Evolutionary conservation across 768 basidiomycete species (phyloP).

Genomic region (Auricularia auricula-judae): DNA sequence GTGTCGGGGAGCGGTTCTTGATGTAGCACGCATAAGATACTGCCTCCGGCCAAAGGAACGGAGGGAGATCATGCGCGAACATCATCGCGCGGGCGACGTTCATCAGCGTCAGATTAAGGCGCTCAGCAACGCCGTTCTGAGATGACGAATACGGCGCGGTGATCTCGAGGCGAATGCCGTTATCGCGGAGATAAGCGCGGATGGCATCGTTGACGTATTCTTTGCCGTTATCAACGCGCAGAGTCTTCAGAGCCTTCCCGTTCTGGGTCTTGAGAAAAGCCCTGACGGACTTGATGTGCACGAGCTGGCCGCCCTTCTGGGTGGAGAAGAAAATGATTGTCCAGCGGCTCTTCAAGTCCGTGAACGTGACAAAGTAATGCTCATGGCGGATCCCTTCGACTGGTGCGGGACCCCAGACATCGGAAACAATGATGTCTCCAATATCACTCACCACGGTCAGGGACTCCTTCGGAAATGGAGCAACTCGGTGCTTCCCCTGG

Average conservation of each 20-base stretch:
- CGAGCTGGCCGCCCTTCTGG: conserved; percentile 3
- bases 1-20: neutral
- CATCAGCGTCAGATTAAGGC: neutral
- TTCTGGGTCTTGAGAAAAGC: conserved; percentile 5
- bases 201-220: conserved; percentile 13
- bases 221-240: conserved; percentile 14
- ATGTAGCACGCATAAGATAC: neutral
- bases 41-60: neutral
- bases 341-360: conserved; percentile 3
- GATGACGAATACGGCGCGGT: conserved; percentile 26
- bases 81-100: neutral
- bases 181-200: conserved; percentile 7
- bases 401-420: conserved; percentile 7
- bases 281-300: conserved; percentile 1
- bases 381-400: neutral
- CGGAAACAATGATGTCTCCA: neutral
- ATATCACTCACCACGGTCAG: neutral
- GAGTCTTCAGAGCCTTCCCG: conserved; percentile 4
- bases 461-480: neutral
- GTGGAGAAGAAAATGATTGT: conserved; percentile 2
- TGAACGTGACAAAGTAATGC: conserved; percentile 7
- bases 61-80: conserved; percentile 1
- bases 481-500: conserved; percentile 23
- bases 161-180: conserved; percentile 11
- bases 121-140: conserved; percentile 20